Base-by-base conservation (phyloP, 225 moss, liverwort and hornwort genomes). In the Bryum argenteum region DNA sequence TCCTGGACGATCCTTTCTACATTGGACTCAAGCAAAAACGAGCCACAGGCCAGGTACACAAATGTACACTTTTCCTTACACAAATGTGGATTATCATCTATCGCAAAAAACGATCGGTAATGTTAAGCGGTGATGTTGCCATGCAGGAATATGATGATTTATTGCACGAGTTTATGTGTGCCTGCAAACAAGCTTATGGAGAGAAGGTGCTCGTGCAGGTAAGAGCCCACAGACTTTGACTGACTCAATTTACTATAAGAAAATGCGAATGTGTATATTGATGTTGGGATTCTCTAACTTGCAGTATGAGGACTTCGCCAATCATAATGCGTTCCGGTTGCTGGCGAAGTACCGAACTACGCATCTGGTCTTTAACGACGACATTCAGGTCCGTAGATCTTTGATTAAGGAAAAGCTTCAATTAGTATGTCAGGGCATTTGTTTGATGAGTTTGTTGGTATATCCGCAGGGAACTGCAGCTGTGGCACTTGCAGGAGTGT, bases 221-320 rank as follows among this genome's bases (percentile, higher is more conserved):
- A 66, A 51, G 39, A 37, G 42, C 14, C 10, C n/a, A 8, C n/a
- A n/a, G n/a, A n/a, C 10, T 59, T 6, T 15, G 15, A 75, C 41
- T n/a, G n/a, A n/a, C n/a, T n/a, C n/a, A n/a, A 20, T 56, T 33
- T 33, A 33, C 33, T 33, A 33, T 33, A 4, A n/a, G 48, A 23
- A 8, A 47, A 41, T n/a, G 13, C 3, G 33, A 33, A 33, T 33
- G 33, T 33, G 5, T 33, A 33, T 33, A 6, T 33, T 15, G 48
- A 48, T 48, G 20, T 62, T 43, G 5, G 6, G 3, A 47, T 60
- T 52, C 52, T 65, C 11, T 18, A 12, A 17, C 20, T 26, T 57
- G 55, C 77, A 89, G 93, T 89, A 91, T 75, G 88, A 90, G 44
- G 93, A 93, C 58, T 93, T 93, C 37, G 93, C 93, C 24, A 93